Percentiles rank a stretch among this genome's conserved stretches.
These are phyloP conservation scores for Erigeron canadensis DNA, from an alignment of 129 eudicot genomes.

Conservation along the genomic window DNA sequence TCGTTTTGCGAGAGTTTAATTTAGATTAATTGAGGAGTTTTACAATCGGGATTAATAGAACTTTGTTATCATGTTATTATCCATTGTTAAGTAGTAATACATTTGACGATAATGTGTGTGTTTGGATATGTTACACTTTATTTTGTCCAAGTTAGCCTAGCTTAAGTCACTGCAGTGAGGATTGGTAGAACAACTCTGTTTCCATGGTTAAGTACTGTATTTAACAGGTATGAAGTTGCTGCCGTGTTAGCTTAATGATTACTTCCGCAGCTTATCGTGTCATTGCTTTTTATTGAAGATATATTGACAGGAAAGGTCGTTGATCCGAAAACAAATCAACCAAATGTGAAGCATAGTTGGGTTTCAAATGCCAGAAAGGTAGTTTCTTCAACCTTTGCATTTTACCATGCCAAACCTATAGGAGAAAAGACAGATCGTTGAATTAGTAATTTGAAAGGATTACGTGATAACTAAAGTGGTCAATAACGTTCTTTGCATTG, in stretches of 20 bases:
- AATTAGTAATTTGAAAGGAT: background rate
- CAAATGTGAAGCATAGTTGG: conserved; percentile 42
- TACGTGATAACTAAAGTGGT: conserved; percentile 3
- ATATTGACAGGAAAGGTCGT: conserved; percentile 37
- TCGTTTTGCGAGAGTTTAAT: no score
- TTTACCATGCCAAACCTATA: background rate
- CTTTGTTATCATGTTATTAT: background rate
- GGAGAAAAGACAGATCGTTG: background rate
- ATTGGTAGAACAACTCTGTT: background rate
- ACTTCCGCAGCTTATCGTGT: no score
- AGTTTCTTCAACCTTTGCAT: background rate
- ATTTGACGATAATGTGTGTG: background rate
- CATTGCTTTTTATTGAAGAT: no score
- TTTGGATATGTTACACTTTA: no score
- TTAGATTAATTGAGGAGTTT: no score
- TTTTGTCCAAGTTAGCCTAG: no score
- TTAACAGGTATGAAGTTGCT: no score
- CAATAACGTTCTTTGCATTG: background rate
- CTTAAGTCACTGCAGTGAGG: no score
- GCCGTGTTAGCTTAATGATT: no score
- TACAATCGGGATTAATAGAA: conserved; percentile 9
- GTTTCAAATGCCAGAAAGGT: conserved; percentile 41
- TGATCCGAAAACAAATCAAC: conserved; percentile 29
- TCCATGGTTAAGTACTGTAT: background rate
- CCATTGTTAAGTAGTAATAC: background rate